A percentile compares a stretch with the other conserved stretches of the same genome.
Evolutionary conservation across 148 eudicot species (phyloP).

Genomic region (Pharnaceum exiguum): DNA sequence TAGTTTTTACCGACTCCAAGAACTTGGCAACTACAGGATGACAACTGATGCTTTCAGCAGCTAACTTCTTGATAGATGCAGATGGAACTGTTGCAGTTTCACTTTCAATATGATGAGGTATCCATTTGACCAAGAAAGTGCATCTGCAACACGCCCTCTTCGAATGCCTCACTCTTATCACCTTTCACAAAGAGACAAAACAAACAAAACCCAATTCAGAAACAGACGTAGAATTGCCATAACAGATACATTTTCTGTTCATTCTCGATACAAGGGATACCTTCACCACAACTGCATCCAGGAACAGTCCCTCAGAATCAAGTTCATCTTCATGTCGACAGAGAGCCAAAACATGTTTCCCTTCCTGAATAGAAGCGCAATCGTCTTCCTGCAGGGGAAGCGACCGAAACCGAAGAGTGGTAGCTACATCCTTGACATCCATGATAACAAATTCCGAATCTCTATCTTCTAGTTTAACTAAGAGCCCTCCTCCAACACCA

Average conservation of each 20-base stretch:
- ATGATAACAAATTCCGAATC: slow-evolving; percentile 28
- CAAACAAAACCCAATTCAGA: not conserved
- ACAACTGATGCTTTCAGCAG: slow-evolving; percentile 30
- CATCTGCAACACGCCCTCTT: slow-evolving; percentile 51
- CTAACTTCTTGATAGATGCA: slow-evolving; percentile 37
- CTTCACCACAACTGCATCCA: slow-evolving; percentile 56
- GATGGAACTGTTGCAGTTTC: slow-evolving; percentile 35
- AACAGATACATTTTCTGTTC: too few species aligned
- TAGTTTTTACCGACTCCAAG: slow-evolving; percentile 19
- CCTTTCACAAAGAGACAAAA: slow-evolving; percentile 22
- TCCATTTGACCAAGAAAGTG: slow-evolving; percentile 53
- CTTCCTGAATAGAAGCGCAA: slow-evolving; percentile 42
- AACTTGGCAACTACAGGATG: slow-evolving; percentile 49
- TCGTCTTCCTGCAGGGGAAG: slow-evolving; percentile 44
- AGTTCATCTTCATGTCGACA: too few species aligned
- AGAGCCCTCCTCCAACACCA: slow-evolving; percentile 40
- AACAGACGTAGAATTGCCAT: too few species aligned
- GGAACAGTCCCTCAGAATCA: slow-evolving; percentile 27
- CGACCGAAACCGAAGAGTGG: slow-evolving; percentile 48
- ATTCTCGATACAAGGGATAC: slow-evolving; percentile 19
- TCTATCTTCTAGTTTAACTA: slow-evolving; percentile 28
- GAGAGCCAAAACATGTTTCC: slow-evolving; percentile 46
- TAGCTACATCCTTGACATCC: slow-evolving; percentile 31
- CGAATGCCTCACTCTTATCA: slow-evolving; percentile 42
- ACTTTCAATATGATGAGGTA: slow-evolving; percentile 24